A percentile compares a stretch with the other conserved stretches of the same genome.
These are phyloP conservation scores for Diaporthe sp. DNA, from an alignment of 2,329 filamentous ascomycete genomes.

Conservation along the genomic window DNA sequence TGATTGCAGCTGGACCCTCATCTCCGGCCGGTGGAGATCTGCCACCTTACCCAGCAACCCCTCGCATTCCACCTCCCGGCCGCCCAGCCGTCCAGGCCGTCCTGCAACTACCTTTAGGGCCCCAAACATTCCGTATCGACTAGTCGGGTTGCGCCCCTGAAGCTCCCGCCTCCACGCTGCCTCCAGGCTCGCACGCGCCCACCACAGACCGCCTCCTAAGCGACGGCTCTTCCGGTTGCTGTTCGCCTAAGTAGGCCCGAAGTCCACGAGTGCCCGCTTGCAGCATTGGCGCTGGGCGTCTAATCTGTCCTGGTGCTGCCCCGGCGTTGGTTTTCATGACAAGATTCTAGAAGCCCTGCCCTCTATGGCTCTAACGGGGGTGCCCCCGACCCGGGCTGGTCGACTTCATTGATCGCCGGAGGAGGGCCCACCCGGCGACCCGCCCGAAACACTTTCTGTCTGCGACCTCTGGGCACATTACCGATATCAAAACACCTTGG, in stretches of 20 bases:
- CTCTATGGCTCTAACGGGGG: background rate
- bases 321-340: background rate
- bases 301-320: background rate
- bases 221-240: constrained; percentile 17
- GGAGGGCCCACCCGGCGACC: constrained; percentile 16
- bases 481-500: constrained; percentile 26
- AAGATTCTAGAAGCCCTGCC: constrained; percentile 33
- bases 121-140: constrained; percentile 12
- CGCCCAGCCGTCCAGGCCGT: constrained; percentile 20
- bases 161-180: constrained; percentile 25
- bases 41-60: constrained; percentile 12
- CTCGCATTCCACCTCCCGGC: background rate
- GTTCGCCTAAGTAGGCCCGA: background rate
- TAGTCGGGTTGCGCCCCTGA: constrained; percentile 25
- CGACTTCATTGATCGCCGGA: constrained; percentile 25
- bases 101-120: background rate
- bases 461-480: constrained; percentile 22
- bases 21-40: constrained; percentile 38
- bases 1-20: constrained; percentile 35
- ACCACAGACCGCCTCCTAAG: constrained; percentile 17
- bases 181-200: background rate
- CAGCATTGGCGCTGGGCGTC: background rate
- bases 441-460: constrained; percentile 21
- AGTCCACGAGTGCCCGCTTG: background rate
- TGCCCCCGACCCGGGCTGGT: constrained; percentile 20